Base-by-base conservation (phyloP, 179 eudicot species). In the Drosera spatulata region DNA sequence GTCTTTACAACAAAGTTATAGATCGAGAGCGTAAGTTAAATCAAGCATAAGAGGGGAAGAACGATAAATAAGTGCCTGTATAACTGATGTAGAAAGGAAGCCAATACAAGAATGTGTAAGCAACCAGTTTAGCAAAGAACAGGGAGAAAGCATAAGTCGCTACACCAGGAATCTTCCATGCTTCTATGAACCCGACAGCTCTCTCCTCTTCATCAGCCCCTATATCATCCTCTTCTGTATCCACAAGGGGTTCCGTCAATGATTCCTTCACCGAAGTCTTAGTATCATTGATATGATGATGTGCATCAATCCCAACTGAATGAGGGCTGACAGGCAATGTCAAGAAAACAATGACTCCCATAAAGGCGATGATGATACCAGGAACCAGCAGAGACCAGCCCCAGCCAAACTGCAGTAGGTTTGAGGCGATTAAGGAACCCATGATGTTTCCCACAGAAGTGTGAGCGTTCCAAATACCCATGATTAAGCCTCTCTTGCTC, bases 351-450 rank as follows among this genome's bases (percentile, higher is more conserved):
- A 89, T 62, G 63, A 82, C 5, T 12, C 87, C 97, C 50, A 80
- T 51, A 51, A 85, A 69, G 10, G 68, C 66, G 46, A 85, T 71
- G 63, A 77, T 77, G 22, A 83, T 42, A 51, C 97, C 96, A 4
- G 95, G 97, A n/a, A 83, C 91, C 67, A 83, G 79, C 85, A 88
- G 61, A 5, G 97, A 90, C 97, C 95, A 90, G 42, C 97, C 97
- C 97, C 97, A 90, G 10, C 97, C 93, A 48, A 76, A 87, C 50
- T 75, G 77, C 85, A 87, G 81, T 50, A 90, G 64, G 9, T 69
- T 61, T 3, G 97, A 85, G 60, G 97, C 97, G 48, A 84, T 66
- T 65, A 87, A 75, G 4, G 95, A 85, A 22, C 97, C 97, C 0
- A 82, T 71, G 13, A 90, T 87, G 69, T 90, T 87, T 33, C 97